A percentile compares a stretch with the other conserved stretches of the same genome.
Evolutionary conservation across 352 stramenopile genomes (phyloP).

Genomic region (Thraustochytrium striatum): DNA sequence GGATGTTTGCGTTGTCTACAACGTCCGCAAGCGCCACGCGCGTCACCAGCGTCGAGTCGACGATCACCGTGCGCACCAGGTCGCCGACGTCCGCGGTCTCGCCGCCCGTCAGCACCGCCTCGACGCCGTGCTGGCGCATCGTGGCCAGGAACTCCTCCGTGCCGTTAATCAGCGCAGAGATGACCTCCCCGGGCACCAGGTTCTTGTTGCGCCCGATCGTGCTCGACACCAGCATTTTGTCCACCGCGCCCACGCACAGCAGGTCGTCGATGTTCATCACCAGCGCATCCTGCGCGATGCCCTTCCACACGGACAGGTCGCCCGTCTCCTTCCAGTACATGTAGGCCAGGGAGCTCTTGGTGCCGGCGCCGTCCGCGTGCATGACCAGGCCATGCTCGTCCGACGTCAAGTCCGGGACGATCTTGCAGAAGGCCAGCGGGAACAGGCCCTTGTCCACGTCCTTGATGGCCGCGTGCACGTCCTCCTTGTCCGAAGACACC

Average conservation of each 20-base stretch:
- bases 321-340: conserved; percentile 60
- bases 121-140: conserved; percentile 53
- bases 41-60: conserved; percentile 55
- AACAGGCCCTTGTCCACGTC: conserved; percentile 59
- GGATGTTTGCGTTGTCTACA: conserved; percentile 55
- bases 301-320: conserved; percentile 56
- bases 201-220: conserved; percentile 58
- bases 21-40: conserved; percentile 54
- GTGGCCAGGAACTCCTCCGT: conserved; percentile 54
- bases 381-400: conserved; percentile 55
- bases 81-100: conserved; percentile 58
- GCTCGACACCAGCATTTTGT: conserved; percentile 56
- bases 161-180: conserved; percentile 57
- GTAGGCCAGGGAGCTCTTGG: conserved; percentile 56
- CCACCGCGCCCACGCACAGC: conserved; percentile 54
- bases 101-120: conserved; percentile 53
- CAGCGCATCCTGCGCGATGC: conserved; percentile 56
- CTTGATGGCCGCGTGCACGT: conserved; percentile 57
- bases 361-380: conserved; percentile 57
- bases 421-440: conserved; percentile 57
- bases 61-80: conserved; percentile 56
- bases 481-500: conserved; percentile 57
- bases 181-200: conserved; percentile 56
- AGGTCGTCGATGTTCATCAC: conserved; percentile 59
- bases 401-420: conserved; percentile 54